These are phyloP conservation scores for Pigoraptor vietnamica DNA, from an alignment of 78 protist genomes.

Conservation along the genomic window DNA sequence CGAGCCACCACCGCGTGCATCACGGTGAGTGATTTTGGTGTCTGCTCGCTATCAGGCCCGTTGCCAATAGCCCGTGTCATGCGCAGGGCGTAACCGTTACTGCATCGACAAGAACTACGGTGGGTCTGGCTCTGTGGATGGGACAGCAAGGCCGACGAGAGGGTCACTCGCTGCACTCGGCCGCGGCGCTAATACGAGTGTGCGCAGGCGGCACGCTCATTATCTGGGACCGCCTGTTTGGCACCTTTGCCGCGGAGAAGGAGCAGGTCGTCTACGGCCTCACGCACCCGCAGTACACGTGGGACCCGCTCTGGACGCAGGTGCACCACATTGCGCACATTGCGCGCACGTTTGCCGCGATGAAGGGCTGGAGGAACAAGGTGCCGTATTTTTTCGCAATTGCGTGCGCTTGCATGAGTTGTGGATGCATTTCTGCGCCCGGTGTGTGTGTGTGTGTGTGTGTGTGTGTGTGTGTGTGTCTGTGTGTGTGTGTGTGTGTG, in stretches of 20 bases:
- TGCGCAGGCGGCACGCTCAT: constrained; percentile 50
- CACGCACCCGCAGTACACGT: neutral
- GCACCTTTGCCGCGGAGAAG: constrained; percentile 42
- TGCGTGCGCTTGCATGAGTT: neutral
- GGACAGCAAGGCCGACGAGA: neutral
- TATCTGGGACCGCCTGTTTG: constrained; percentile 64
- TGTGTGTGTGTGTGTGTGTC: no score
- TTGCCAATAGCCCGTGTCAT: no score
- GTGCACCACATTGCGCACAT: neutral
- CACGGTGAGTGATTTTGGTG: constrained; percentile 25
- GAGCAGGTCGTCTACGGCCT: neutral
- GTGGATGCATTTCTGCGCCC: neutral
- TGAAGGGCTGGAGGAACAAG: neutral
- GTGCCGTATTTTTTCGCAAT: neutral
- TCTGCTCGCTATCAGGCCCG: neutral
- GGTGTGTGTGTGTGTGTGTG: neutral
- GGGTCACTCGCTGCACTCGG: neutral
- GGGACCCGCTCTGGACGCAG: constrained; percentile 13
- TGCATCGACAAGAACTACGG: constrained; percentile 69
- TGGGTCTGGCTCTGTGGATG: no score
- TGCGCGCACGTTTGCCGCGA: neutral
- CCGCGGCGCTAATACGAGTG: no score
- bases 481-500: neutral
- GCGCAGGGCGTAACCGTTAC: constrained; percentile 43
- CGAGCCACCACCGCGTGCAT: constrained; percentile 71